Conservation (phyloP, 148 eudicot genomes). For the Amaranthus cruentus region DNA sequence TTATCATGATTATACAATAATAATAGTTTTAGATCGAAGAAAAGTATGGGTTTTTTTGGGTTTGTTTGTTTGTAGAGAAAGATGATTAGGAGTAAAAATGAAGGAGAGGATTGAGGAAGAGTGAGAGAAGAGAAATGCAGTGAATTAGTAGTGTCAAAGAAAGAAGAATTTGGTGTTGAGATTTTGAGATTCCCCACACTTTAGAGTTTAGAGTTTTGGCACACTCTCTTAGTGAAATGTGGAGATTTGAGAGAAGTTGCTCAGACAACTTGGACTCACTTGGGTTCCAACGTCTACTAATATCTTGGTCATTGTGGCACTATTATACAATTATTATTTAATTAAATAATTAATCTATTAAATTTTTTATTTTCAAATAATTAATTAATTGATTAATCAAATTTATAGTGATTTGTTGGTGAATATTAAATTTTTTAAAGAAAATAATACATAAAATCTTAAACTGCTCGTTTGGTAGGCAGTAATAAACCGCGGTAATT, state of each 20-base stretch:
- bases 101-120: slow-evolving; percentile 3
- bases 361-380: too few relatives aligned
- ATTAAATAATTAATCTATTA: too few relatives aligned
- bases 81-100: not conserved
- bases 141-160: not conserved
- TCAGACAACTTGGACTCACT: slow-evolving; percentile 9
- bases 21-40: too few relatives aligned
- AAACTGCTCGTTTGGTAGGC: too few relatives aligned
- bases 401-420: too few relatives aligned
- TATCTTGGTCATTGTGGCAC: slow-evolving; percentile 10
- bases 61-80: too few relatives aligned
- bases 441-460: too few relatives aligned
- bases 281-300: slow-evolving; percentile 7
- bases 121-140: not conserved
- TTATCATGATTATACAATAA: too few relatives aligned
- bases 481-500: too few relatives aligned
- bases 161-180: not conserved
- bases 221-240: slow-evolving; percentile 9
- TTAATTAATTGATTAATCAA: too few relatives aligned
- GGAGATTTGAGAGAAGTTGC: slow-evolving; percentile 20
- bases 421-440: too few relatives aligned
- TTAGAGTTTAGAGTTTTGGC: not conserved
- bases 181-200: slow-evolving; percentile 2
- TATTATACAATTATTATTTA: not conserved
- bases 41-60: too few relatives aligned